phyloP scores from a whole-genome alignment of 305 asterid genomes.

The Fraxinus floribunda region DNA sequence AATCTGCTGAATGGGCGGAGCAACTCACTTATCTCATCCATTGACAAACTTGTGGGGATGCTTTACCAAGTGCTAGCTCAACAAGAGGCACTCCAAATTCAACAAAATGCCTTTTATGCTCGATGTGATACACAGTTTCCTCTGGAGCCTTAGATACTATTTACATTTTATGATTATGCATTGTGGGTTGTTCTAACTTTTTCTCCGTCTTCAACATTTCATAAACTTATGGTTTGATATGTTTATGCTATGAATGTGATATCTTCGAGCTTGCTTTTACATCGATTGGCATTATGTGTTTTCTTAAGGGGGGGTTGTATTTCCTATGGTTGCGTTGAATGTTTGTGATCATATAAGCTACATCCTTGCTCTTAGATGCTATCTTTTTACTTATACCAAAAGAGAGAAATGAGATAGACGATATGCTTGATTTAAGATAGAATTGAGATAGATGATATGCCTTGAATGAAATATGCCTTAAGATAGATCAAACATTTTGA shows the following conservation, averaged over 20 bases:
- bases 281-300: too few species aligned
- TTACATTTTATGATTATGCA: not conserved
- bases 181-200: not conserved
- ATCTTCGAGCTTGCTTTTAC: too few species aligned
- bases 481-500: too few species aligned
- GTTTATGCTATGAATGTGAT: not conserved
- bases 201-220: not conserved
- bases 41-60: too few species aligned
- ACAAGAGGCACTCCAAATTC: not conserved
- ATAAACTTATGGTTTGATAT: not conserved
- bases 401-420: not conserved
- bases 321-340: not conserved
- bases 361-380: not conserved
- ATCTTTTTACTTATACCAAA: not conserved
- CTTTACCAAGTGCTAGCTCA: not conserved
- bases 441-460: too few species aligned
- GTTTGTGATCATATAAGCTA: not conserved
- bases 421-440: not conserved
- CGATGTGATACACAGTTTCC: not conserved
- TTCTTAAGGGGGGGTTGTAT: not conserved
- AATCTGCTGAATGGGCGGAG: too few species aligned
- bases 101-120: not conserved
- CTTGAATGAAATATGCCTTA: too few species aligned
- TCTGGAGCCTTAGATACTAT: not conserved
- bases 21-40: too few species aligned